These are phyloP conservation scores for Auriscalpium vulgare DNA, from an alignment of 768 basidiomycete genomes.

Conservation along the genomic window DNA sequence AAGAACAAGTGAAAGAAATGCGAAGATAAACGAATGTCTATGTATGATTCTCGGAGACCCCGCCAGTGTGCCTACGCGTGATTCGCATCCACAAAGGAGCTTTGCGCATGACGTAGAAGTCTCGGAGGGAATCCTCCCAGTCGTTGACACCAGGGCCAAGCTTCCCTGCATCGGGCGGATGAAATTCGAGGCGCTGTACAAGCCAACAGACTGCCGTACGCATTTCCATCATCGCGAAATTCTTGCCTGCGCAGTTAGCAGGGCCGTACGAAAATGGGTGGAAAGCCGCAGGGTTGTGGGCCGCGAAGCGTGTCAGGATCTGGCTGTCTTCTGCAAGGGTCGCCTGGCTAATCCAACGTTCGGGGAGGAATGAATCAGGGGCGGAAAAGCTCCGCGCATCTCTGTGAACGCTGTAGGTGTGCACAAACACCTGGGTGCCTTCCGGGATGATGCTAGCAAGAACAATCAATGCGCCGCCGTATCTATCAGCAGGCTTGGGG, in stretches of 20 bases:
- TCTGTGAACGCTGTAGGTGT: slow-evolving; percentile 12
- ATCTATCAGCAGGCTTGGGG: background rate
- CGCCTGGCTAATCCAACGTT: slow-evolving; percentile 5
- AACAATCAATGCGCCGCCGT: background rate
- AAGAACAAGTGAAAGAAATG: too few species aligned
- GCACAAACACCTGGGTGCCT: slow-evolving; percentile 8
- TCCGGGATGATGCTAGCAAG: slow-evolving; percentile 8
- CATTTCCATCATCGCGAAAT: slow-evolving; percentile 34
- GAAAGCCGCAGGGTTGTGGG: slow-evolving; percentile 27
- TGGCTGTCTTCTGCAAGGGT: background rate
- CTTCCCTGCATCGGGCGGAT: background rate
- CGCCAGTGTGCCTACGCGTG: background rate
- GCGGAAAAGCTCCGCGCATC: slow-evolving; percentile 8
- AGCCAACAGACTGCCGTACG: slow-evolving; percentile 30
- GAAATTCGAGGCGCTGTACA: slow-evolving; percentile 28
- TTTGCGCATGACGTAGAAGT: slow-evolving; percentile 8
- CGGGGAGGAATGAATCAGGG: slow-evolving; percentile 9
- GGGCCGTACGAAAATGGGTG: slow-evolving; percentile 37
- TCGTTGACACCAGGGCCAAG: background rate
- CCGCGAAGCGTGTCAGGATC: slow-evolving; percentile 8
- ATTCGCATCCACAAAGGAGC: background rate
- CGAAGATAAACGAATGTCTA: too few species aligned
- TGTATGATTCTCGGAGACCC: too few species aligned
- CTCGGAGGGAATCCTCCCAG: slow-evolving; percentile 4
- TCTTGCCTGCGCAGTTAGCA: slow-evolving; percentile 35